Percentiles rank a stretch among this genome's conserved stretches.
Evolutionary conservation across 2,329 filamentous ascomycete species (phyloP).

Genomic region (Pseudocercospora musae): DNA sequence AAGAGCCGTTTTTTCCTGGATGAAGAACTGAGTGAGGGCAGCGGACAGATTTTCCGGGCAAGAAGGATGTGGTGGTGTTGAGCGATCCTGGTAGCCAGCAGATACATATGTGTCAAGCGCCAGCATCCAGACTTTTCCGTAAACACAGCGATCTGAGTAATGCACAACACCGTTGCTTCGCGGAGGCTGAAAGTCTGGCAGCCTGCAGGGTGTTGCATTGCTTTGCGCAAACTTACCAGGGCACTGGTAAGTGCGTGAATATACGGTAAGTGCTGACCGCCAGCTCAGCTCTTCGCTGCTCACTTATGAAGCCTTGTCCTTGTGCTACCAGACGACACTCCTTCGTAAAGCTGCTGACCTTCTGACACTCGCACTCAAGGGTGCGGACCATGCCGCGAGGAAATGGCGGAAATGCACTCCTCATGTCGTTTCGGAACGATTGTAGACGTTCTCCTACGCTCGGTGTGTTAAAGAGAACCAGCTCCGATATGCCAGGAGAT

Average conservation of each 20-base stretch:
- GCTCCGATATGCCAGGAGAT: not conserved
- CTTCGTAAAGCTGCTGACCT: not conserved
- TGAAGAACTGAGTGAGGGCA: not conserved
- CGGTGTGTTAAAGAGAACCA: not conserved
- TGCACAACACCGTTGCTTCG: not conserved
- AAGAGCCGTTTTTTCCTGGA: not conserved
- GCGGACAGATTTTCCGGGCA: not conserved
- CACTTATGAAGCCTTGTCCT: too few species aligned
- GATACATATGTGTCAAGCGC: not conserved
- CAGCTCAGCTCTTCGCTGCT: not conserved
- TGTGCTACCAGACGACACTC: not conserved
- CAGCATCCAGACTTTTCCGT: not conserved
- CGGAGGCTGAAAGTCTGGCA: not conserved
- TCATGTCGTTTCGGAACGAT: not conserved
- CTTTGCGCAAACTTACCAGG: not conserved
- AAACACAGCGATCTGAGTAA: not conserved
- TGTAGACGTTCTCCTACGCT: not conserved
- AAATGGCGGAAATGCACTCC: too few species aligned
- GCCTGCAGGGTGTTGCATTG: not conserved
- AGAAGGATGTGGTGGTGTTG: not conserved
- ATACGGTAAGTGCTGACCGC: too few species aligned
- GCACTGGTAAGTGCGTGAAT: not conserved
- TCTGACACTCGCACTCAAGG: not conserved
- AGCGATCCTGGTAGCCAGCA: not conserved
- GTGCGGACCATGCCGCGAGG: not conserved